A percentile compares a stretch with the other conserved stretches of the same genome.
These are phyloP conservation scores for Dendrobium catenatum DNA, from an alignment of 106 monocot genomes.

Conservation along the genomic window DNA sequence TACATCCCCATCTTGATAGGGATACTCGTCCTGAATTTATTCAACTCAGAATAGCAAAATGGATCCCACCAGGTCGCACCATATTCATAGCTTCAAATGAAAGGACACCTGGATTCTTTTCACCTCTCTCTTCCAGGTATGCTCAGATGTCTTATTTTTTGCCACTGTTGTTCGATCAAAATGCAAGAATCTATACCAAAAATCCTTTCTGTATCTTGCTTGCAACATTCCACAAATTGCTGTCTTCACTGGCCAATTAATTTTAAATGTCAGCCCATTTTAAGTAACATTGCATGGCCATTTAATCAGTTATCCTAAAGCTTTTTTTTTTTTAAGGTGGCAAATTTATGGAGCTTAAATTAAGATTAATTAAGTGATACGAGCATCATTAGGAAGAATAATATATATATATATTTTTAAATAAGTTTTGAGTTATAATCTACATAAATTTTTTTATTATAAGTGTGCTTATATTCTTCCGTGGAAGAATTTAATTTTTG, in stretches of 20 bases:
- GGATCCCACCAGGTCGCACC: conserved; percentile 76
- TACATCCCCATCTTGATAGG: conserved; percentile 91
- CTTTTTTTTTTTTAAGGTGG: too few relatives aligned
- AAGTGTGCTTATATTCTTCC: too few relatives aligned
- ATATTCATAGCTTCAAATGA: conserved; percentile 95
- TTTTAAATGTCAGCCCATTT: background rate
- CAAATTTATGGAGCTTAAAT: too few relatives aligned
- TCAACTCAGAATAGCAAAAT: conserved; percentile 70
- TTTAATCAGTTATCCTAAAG: background rate
- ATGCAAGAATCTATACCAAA: background rate
- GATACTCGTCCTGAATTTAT: conserved; percentile 92
- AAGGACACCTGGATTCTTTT: conserved; percentile 73
- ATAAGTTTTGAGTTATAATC: too few relatives aligned
- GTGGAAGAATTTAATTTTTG: too few relatives aligned
- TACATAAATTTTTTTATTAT: too few relatives aligned
- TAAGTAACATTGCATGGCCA: background rate
- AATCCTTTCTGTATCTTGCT: background rate
- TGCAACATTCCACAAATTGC: background rate
- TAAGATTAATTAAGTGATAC: too few relatives aligned
- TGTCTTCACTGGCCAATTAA: background rate
- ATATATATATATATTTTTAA: too few relatives aligned
- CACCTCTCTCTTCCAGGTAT: conserved; percentile 63
- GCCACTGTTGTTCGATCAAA: background rate
- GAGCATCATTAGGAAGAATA: too few relatives aligned
- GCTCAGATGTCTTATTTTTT: background rate